Percentiles rank a stretch among this genome's conserved stretches.
Evolutionary conservation across 2,329 filamentous ascomycete species (phyloP).

Genomic region (Mycosphaerella sp.): DNA sequence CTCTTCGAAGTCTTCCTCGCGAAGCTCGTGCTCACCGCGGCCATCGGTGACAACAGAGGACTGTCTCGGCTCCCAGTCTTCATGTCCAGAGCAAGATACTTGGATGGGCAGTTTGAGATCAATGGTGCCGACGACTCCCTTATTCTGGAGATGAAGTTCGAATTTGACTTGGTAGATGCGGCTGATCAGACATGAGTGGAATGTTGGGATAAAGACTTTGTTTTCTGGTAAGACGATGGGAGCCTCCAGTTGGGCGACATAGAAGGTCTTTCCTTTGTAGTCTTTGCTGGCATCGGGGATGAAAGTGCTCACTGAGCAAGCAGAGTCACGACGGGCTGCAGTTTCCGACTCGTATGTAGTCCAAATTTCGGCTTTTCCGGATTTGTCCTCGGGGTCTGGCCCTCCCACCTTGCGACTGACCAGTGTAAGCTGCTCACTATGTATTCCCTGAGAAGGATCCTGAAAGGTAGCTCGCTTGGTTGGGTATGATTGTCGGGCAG

Average conservation of each 20-base stretch:
- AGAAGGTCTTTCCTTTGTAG: slow-evolving; percentile 48
- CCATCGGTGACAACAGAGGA: slow-evolving; percentile 13
- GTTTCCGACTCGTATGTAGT: slow-evolving; percentile 31
- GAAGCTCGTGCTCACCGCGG: slow-evolving; percentile 21
- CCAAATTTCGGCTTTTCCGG: slow-evolving; percentile 43
- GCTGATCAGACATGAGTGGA: slow-evolving; percentile 62
- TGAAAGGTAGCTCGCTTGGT: slow-evolving; percentile 37
- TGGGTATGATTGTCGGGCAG: slow-evolving; percentile 47
- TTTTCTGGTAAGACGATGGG: slow-evolving; percentile 54
- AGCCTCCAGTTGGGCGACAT: slow-evolving; percentile 57
- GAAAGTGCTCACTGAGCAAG: slow-evolving; percentile 25
- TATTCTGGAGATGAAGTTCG: slow-evolving; percentile 49
- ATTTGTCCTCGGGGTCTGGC: slow-evolving; percentile 28
- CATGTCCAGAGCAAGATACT: slow-evolving; percentile 30
- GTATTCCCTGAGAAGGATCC: slow-evolving; percentile 47
- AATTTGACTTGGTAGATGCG: slow-evolving; percentile 58
- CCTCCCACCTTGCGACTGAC: slow-evolving; percentile 47
- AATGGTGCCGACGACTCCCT: slow-evolving; percentile 36
- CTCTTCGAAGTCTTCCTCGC: slow-evolving; percentile 26
- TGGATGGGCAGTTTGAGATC: slow-evolving; percentile 43
- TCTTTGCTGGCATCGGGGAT: slow-evolving; percentile 26
- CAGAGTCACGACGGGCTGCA: slow-evolving; percentile 38
- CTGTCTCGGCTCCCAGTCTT: slow-evolving; percentile 12
- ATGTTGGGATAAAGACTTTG: slow-evolving; percentile 61
- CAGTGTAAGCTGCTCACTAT: slow-evolving; percentile 48